Conservation (phyloP, 345 rosid species). For the Eucalyptus marginata region DNA sequence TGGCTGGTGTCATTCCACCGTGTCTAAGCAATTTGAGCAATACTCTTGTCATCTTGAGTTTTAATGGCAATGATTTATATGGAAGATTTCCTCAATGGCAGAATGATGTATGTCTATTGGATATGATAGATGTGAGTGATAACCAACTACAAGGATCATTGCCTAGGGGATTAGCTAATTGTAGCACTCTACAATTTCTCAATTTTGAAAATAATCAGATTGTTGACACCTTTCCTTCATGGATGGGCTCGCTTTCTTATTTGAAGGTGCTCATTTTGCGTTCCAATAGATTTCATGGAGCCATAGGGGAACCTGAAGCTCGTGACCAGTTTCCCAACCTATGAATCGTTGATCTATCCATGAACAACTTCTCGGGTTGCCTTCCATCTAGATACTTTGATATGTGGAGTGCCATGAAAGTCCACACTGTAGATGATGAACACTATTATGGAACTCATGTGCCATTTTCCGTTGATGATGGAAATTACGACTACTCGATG, state of each 20-base stretch:
- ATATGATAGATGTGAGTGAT: background rate
- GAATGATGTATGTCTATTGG: accelerated
- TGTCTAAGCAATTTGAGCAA: background rate
- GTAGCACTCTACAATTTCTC: no score
- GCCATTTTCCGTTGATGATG: no score
- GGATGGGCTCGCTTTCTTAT: no score
- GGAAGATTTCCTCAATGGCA: background rate
- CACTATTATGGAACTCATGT: no score
- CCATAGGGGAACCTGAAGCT: no score
- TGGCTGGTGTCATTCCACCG: background rate
- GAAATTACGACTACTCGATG: background rate
- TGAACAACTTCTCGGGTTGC: background rate
- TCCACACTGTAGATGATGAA: background rate
- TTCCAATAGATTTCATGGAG: no score
- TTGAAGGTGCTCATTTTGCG: no score
- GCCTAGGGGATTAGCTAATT: no score
- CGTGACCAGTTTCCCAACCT: background rate
- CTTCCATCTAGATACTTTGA: background rate
- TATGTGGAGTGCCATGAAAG: background rate
- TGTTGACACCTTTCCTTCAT: no score
- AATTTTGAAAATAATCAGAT: no score
- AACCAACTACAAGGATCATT: no score
- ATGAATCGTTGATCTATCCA: background rate
- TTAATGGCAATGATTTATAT: background rate
- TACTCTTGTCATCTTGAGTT: accelerated